phyloP scores from a whole-genome alignment of 176 grass and related monocot genomes.

The Triticum timopheevii region DNA sequence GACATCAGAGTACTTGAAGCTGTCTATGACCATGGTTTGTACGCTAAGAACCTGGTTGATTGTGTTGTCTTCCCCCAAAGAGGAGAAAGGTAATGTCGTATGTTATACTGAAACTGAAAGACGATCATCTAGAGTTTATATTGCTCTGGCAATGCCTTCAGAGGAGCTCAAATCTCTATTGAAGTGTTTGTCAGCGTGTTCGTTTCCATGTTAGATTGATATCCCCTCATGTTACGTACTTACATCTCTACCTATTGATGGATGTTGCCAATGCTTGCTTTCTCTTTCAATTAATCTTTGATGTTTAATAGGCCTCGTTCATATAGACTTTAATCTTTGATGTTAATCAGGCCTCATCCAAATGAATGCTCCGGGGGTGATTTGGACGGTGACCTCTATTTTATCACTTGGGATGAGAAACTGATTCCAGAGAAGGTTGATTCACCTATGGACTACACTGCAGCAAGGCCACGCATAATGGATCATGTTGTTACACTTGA shows the following conservation, averaged over 20 bases:
- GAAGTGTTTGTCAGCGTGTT: conserved; percentile 20
- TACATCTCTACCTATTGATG: background rate
- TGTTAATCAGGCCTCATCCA: conserved; percentile 78
- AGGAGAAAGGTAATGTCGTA: conserved; percentile 71
- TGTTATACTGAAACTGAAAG: conserved; percentile 28
- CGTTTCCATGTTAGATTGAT: conserved; percentile 15
- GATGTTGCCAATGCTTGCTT: conserved; percentile 17
- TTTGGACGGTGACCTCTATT: conserved; percentile 94
- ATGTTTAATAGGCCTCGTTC: background rate
- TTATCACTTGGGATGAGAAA: conserved; percentile 84
- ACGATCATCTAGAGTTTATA: background rate
- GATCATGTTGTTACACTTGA: conserved; percentile 94
- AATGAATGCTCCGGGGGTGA: conserved; percentile 97
- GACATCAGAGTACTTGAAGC: conserved; percentile 92
- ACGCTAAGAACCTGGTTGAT: conserved; percentile 71
- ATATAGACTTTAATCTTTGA: conserved; percentile 20
- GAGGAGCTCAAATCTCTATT: conserved; percentile 2
- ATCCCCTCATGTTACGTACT: background rate
- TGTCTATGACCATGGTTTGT: conserved; percentile 59
- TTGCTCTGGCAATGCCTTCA: conserved; percentile 14
- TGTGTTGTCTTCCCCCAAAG: conserved; percentile 87
- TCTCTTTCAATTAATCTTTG: conserved; percentile 2
- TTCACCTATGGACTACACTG: conserved; percentile 93
- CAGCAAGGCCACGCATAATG: conserved; percentile 59
- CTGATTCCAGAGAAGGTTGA: conserved; percentile 78